Conservation (phyloP, 2,329 filamentous ascomycete species). For the Pseudocercospora pini-densiflorae region DNA sequence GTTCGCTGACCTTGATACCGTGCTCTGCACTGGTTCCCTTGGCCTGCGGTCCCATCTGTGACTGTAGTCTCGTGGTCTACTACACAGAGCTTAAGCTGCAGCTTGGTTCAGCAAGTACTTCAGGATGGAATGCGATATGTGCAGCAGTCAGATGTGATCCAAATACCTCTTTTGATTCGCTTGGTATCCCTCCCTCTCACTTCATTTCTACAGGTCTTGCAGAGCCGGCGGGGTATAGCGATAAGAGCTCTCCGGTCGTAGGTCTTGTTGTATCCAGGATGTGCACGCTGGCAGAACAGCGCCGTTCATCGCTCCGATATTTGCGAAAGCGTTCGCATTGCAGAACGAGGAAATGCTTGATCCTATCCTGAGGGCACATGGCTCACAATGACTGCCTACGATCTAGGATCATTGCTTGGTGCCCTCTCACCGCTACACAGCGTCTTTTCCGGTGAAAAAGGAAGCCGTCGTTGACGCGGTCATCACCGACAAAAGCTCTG, state of each 20-base stretch:
- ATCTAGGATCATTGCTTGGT: too few relatives aligned
- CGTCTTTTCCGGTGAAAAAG: background rate
- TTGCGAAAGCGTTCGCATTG: too few relatives aligned
- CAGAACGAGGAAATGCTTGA: too few relatives aligned
- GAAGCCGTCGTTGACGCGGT: background rate
- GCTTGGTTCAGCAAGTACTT: background rate
- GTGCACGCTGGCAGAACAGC: background rate
- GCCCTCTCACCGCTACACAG: background rate
- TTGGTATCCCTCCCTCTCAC: background rate
- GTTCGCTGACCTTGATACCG: too few relatives aligned
- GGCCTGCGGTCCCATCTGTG: background rate
- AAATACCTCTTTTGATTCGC: background rate
- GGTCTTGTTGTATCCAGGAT: background rate
- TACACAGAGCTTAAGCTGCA: background rate
- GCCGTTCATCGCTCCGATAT: too few relatives aligned
- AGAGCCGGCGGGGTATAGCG: too few relatives aligned
- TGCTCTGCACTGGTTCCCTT: background rate
- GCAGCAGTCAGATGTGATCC: background rate
- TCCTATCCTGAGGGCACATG: too few relatives aligned
- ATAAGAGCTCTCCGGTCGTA: too few relatives aligned
- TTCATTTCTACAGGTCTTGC: background rate
- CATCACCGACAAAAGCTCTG: background rate
- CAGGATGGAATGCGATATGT: background rate
- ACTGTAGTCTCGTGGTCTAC: background rate
- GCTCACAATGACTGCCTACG: too few relatives aligned